Conservation (phyloP, 2,329 filamentous ascomycete species). For the Xylariaceae sp. region DNA sequence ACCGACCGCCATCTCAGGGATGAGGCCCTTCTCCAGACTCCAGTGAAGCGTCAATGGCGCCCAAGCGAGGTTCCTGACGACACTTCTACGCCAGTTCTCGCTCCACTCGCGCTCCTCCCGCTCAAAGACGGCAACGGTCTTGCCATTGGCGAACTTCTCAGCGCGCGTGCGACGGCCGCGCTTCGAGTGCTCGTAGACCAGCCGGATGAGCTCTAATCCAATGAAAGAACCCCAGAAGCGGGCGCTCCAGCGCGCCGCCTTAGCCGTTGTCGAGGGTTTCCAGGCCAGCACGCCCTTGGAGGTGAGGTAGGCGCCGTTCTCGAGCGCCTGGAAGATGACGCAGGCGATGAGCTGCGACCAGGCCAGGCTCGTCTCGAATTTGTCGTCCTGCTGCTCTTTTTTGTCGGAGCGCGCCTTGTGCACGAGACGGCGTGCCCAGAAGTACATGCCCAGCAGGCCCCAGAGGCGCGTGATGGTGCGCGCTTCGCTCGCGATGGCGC, state of each 20-base stretch:
- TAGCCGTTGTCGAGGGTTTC: constrained; percentile 50
- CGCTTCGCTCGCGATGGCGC: constrained; percentile 62
- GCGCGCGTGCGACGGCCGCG: constrained; percentile 30
- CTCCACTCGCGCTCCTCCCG: constrained; percentile 38
- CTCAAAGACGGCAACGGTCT: constrained; percentile 32
- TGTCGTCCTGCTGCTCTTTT: constrained; percentile 31
- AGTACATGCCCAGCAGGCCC: constrained; percentile 68
- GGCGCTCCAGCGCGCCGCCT: constrained; percentile 65
- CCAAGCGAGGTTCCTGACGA: constrained; percentile 69
- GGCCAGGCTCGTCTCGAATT: constrained; percentile 48
- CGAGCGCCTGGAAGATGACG: constrained; percentile 67
- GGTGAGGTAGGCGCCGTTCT: constrained; percentile 77
- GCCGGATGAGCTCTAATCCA: constrained; percentile 64
- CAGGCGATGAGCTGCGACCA: constrained; percentile 65
- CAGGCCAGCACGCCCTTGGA: constrained; percentile 64
- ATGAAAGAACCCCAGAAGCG: constrained; percentile 79
- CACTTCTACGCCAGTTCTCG: constrained; percentile 56
- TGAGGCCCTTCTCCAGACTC: constrained; percentile 62
- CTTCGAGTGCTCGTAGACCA: constrained; percentile 47
- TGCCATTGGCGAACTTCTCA: constrained; percentile 40
- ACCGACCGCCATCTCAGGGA: constrained; percentile 55
- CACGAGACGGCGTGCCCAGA: constrained; percentile 55
- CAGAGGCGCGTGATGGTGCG: constrained; percentile 71
- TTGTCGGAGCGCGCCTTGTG: constrained; percentile 31
- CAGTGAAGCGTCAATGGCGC: constrained; percentile 80